phyloP scores from a whole-genome alignment of 371 early-diverging fungal species.

The Polyrhizophydium stewartii region DNA sequence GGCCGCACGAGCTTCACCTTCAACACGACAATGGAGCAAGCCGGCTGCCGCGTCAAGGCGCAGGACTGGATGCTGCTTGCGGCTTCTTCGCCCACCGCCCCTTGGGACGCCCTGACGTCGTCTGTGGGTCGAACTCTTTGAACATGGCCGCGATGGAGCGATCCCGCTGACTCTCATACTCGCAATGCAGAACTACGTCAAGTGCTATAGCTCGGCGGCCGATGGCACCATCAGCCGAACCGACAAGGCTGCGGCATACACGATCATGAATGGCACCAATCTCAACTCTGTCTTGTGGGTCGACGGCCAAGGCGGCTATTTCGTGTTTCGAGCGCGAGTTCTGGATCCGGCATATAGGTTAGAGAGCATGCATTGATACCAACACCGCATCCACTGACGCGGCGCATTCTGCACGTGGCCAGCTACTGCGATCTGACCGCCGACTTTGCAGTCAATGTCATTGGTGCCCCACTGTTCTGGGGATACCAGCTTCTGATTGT shows the following conservation, averaged over 20 bases:
- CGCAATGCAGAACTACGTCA: constrained; percentile 13
- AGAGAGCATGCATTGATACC: not conserved
- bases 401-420: not conserved
- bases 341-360: constrained; percentile 26
- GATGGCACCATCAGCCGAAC: not conserved
- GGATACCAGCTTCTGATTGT: constrained; percentile 19
- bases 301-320: constrained; percentile 16
- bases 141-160: no score
- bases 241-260: constrained; percentile 9
- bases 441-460: constrained; percentile 20
- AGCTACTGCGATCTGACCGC: constrained; percentile 26
- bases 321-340: constrained; percentile 23
- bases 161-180: no score
- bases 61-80: constrained; percentile 10
- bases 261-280: constrained; percentile 25
- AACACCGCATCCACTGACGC: not conserved
- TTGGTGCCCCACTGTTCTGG: constrained; percentile 20
- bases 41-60: constrained; percentile 16
- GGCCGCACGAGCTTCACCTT: constrained; percentile 17
- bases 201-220: constrained; percentile 10
- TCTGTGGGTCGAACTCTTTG: not conserved
- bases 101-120: not conserved
- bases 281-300: constrained; percentile 19
- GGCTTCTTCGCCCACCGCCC: constrained; percentile 5
- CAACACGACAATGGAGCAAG: constrained; percentile 15